These are phyloP conservation scores for Vaccinium corymbosum DNA, from an alignment of 148 eudicot genomes.

Conservation along the genomic window DNA sequence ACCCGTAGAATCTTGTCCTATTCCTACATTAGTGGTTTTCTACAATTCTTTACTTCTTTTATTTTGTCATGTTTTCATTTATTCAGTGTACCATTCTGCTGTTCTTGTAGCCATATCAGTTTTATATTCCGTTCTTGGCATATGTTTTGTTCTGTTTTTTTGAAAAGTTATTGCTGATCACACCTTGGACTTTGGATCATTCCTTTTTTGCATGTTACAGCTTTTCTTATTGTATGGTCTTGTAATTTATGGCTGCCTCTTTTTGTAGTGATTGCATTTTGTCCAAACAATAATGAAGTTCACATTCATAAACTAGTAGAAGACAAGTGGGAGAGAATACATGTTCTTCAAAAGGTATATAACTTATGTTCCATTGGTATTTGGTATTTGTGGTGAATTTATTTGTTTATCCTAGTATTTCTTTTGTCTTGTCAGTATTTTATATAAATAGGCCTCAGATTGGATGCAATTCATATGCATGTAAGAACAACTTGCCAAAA, in stretches of 20 bases:
- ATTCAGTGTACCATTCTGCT: background rate
- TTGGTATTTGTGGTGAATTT: constrained; percentile 6
- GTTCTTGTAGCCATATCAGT: background rate
- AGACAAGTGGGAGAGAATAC: constrained; percentile 85
- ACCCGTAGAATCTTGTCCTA: background rate
- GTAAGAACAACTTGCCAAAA: background rate
- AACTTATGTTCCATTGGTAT: background rate
- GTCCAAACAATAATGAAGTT: constrained; percentile 91
- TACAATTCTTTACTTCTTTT: background rate
- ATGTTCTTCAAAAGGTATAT: constrained; percentile 80
- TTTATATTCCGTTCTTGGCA: background rate
- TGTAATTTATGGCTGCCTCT: background rate
- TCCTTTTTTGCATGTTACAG: background rate
- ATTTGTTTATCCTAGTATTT: background rate
- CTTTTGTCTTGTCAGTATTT: background rate
- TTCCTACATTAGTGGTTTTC: background rate
- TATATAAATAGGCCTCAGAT: background rate
- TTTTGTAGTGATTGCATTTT: constrained; percentile 80
- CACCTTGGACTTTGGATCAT: background rate
- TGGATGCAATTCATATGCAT: background rate
- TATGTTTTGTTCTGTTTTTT: background rate
- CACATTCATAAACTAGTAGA: constrained; percentile 63
- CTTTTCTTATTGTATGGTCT: background rate
- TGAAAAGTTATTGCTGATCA: background rate
- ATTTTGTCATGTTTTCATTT: background rate